Evolutionary conservation across 805 yeast species (phyloP), one percentile per base, ranked within the genome.

Genomic region (Candida ovalis): DNA sequence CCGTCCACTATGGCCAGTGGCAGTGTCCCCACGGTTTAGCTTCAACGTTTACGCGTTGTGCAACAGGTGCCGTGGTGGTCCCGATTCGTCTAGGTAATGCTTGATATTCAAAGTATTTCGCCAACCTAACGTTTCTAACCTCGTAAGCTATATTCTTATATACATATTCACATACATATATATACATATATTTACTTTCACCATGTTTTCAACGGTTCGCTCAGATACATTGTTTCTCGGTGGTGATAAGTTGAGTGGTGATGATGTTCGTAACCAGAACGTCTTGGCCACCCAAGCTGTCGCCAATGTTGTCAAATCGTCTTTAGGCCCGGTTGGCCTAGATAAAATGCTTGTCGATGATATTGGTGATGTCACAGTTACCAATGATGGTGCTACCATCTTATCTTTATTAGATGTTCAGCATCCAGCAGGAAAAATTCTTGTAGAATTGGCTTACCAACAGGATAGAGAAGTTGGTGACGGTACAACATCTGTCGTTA

Each of bases 301-400:
- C 42, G 88, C 94, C 56, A 86, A 86, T 61, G 90, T 75, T 40
- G 91, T 87, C 53, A 91, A 91, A 67, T 84, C 97, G 13, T 91
- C 98, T 1, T 74, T 94, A 48, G 99, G 99, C 4, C 99, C 99
- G 8, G 98, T 94, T 32, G 99, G 99, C 24, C 76, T 94, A 45
- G 99, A 94, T 72, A 94, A 94, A 73, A 94, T 94, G 97, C 77
- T 94, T 42, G 99, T 94, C 36, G 99, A 94, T 69, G 99, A 94
- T 63, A 95, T 94, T 70, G 99, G 99, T 54, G 99, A 95, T 70
- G 97, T 94, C 41, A 91, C 97, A 5, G 97, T 94, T 44, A 94
- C 99, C 41, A 94, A 94, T 70, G 99, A 94, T 69, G 99, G 99
- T 56, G 99, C 99, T 50, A 94, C 99, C 4, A 94, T 94, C 60